A percentile compares a stretch with the other conserved stretches of the same genome.
These are phyloP conservation scores for Mycocentrospora acerina DNA, from an alignment of 2,329 filamentous ascomycete genomes.

Conservation along the genomic window DNA sequence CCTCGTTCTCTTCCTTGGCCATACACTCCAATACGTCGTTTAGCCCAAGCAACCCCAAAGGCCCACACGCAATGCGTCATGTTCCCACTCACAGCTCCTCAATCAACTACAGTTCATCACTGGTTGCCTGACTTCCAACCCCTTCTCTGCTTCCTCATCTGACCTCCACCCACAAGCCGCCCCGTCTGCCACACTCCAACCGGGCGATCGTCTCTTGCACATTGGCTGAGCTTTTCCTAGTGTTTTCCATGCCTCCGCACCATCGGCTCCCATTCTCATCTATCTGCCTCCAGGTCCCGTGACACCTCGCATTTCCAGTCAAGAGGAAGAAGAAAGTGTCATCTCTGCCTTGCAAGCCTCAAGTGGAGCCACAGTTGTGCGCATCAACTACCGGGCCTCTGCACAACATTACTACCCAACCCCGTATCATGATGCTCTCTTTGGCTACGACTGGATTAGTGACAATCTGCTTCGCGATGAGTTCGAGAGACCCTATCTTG, in stretches of 20 bases:
- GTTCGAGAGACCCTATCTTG: slow-evolving; percentile 21
- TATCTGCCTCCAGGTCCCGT: slow-evolving; percentile 49
- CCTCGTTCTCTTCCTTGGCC: too few species aligned
- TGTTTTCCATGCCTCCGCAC: slow-evolving; percentile 33
- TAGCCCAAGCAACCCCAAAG: too few species aligned
- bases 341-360: slow-evolving; percentile 38
- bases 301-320: slow-evolving; percentile 18
- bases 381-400: slow-evolving; percentile 49
- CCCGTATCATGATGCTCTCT: slow-evolving; percentile 50
- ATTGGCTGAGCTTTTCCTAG: slow-evolving; percentile 16
- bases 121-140: too few species aligned
- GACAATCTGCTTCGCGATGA: slow-evolving; percentile 37
- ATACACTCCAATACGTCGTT: too few species aligned
- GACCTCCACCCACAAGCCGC: too few species aligned
- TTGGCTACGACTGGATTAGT: slow-evolving; percentile 51
- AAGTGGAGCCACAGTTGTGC: slow-evolving; percentile 45
- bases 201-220: background rate
- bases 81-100: too few species aligned
- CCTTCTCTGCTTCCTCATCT: too few species aligned
- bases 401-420: slow-evolving; percentile 44
- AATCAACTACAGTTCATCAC: too few species aligned
- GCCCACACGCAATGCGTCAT: too few species aligned
- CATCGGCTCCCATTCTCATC: slow-evolving; percentile 38
- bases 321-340: slow-evolving; percentile 38
- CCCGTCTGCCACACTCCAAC: too few species aligned